phyloP scores from a whole-genome alignment of 2,329 filamentous ascomycete genomes.

The Meredithiella fracta region DNA sequence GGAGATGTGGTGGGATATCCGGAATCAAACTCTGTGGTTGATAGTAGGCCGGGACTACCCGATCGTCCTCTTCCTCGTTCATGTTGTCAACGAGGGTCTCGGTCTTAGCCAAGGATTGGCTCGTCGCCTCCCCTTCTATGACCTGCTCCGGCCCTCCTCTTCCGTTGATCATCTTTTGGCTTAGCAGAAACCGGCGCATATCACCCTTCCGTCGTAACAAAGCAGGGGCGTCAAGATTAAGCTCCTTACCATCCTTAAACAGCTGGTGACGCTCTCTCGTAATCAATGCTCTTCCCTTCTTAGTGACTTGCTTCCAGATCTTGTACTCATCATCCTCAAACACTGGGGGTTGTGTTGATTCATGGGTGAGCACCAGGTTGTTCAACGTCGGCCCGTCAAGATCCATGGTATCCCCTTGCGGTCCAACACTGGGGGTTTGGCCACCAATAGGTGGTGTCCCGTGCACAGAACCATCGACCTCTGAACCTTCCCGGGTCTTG shows the following conservation, averaged over 20 bases:
- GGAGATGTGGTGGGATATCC: conserved; percentile 59
- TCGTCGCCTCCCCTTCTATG: conserved; percentile 1
- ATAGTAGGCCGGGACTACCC: conserved; percentile 85
- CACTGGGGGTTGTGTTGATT: conserved; percentile 53
- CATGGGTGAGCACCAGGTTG: conserved; percentile 45
- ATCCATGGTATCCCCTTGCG: conserved; percentile 74
- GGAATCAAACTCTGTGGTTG: conserved; percentile 73
- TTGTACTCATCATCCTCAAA: conserved; percentile 92
- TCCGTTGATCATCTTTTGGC: conserved; percentile 18
- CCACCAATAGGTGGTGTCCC: conserved; percentile 58
- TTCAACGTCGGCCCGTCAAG: conserved; percentile 61
- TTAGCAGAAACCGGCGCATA: conserved; percentile 65
- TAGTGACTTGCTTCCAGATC: conserved; percentile 97
- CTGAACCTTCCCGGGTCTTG: conserved; percentile 55
- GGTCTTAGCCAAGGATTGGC: conserved; percentile 7
- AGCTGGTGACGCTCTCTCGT: conserved; percentile 75
- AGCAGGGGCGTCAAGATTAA: conserved; percentile 79
- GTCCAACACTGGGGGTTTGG: conserved; percentile 59
- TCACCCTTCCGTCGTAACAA: conserved; percentile 68
- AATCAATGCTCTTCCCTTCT: conserved; percentile 77
- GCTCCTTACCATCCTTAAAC: conserved; percentile 60
- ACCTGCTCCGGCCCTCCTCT: conserved; percentile 20
- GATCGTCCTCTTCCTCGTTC: conserved; percentile 47
- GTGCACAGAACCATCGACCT: conserved; percentile 66
- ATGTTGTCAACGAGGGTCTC: conserved; percentile 81